These are phyloP conservation scores for Mangifera indica DNA, from an alignment of 345 rosid species.

Conservation along the genomic window DNA sequence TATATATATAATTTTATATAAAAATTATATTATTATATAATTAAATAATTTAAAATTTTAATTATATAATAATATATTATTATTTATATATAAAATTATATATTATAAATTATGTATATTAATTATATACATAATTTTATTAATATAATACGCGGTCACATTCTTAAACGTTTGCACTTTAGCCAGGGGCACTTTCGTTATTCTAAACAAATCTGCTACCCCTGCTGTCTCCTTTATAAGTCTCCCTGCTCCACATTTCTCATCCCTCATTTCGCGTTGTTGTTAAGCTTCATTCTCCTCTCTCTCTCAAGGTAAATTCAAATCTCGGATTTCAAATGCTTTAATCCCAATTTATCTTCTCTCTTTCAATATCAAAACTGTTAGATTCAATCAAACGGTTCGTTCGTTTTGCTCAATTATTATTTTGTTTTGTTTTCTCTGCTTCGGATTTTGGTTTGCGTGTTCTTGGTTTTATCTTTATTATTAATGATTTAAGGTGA, in stretches of 20 bases:
- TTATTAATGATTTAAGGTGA: background rate
- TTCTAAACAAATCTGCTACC: conserved; percentile 11
- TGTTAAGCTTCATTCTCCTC: conserved; percentile 24
- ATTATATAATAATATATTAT: too few relatives aligned
- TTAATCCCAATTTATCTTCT: background rate
- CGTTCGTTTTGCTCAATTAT: background rate
- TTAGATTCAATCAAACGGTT: background rate
- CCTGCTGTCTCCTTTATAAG: conserved; percentile 11
- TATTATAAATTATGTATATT: too few relatives aligned
- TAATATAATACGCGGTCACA: too few relatives aligned
- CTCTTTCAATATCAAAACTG: background rate
- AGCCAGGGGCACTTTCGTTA: conserved; percentile 29
- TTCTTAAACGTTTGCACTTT: too few relatives aligned
- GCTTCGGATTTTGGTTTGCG: conserved; percentile 6
- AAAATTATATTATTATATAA: too few relatives aligned
- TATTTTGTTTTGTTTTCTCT: background rate
- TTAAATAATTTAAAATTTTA: too few relatives aligned
- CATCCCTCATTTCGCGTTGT: conserved; percentile 29
- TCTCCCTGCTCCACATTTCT: background rate
- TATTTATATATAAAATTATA: too few relatives aligned
- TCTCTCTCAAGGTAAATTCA: conserved; percentile 12
- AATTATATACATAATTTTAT: too few relatives aligned
- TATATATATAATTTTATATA: too few relatives aligned
- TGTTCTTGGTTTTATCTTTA: background rate
- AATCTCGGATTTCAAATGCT: background rate